A percentile compares a stretch with the other conserved stretches of the same genome.
Conservation (phyloP, 1,284 basidiomycete genomes). For the Pseudomicrostroma phylloplanum region DNA sequence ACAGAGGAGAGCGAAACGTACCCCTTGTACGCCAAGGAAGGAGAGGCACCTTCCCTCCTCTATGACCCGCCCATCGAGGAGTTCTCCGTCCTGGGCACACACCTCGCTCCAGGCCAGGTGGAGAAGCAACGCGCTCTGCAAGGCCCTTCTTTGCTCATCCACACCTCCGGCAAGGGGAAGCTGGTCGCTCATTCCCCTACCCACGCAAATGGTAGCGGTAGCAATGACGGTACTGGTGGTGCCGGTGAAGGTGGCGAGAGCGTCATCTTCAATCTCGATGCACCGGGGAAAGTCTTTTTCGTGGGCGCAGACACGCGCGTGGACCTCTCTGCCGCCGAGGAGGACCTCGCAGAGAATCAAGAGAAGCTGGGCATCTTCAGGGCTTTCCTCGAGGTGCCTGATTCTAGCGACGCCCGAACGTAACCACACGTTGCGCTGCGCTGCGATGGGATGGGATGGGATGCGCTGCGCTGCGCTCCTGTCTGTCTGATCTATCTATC, state of each 20-base stretch:
- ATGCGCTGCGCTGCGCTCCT: too few species aligned
- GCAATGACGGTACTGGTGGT: not conserved
- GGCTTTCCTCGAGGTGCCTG: conserved; percentile 9
- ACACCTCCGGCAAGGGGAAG: conserved; percentile 65
- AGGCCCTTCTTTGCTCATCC: conserved; percentile 78
- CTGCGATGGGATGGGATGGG: too few species aligned
- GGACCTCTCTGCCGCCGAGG: not conserved
- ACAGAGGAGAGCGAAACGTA: conserved; percentile 17
- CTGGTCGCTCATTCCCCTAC: conserved; percentile 21
- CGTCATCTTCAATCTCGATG: conserved; percentile 7
- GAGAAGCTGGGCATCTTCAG: conserved; percentile 8
- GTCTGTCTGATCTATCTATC: too few species aligned
- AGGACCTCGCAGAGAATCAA: not conserved
- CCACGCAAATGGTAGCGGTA: not conserved
- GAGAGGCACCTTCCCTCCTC: conserved; percentile 50
- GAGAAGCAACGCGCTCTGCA: conserved; percentile 63
- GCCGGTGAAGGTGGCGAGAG: not conserved
- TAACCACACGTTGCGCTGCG: too few species aligned
- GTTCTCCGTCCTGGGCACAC: conserved; percentile 74
- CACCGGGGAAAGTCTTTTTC: conserved; percentile 71
- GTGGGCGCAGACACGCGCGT: conserved; percentile 60
- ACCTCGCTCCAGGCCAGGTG: conserved; percentile 55
- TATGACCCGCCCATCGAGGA: conserved; percentile 94
- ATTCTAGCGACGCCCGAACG: too few species aligned
- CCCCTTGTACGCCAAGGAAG: conserved; percentile 17